These are phyloP conservation scores for Colletotrichum sp. DNA, from an alignment of 2,329 filamentous ascomycete genomes.

Conservation along the genomic window DNA sequence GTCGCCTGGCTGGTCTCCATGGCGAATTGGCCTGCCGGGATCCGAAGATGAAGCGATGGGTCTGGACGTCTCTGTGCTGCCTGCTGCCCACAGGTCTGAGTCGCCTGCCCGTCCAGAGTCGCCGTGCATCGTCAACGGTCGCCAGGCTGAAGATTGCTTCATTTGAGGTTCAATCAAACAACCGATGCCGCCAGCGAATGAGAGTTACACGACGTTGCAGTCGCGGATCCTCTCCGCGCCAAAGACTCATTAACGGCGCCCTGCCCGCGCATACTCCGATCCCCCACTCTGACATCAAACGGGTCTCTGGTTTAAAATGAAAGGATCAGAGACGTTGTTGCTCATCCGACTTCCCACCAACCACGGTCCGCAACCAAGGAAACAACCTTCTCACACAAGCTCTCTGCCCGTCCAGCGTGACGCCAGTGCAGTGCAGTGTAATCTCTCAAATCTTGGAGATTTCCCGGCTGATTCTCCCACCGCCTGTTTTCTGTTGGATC, in stretches of 20 bases:
- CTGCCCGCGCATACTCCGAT: conserved; percentile 6
- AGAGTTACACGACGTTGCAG: conserved; percentile 14
- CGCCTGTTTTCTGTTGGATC: background rate
- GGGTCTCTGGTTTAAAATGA: conserved; percentile 18
- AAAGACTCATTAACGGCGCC: background rate
- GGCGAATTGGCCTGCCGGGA: background rate
- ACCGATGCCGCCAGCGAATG: conserved; percentile 6
- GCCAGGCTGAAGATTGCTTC: conserved; percentile 10
- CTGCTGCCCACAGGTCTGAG: background rate
- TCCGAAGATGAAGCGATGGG: background rate
- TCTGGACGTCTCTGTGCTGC: background rate
- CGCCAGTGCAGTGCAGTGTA: background rate
- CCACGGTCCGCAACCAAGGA: conserved; percentile 10
- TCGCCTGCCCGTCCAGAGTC: background rate
- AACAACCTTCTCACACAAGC: conserved; percentile 16
- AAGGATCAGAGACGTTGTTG: conserved; percentile 12
- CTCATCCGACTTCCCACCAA: conserved; percentile 10
- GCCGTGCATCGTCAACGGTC: background rate
- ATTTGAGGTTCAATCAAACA: conserved; percentile 17
- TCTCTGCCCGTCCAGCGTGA: conserved; percentile 8
- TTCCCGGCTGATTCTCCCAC: conserved; percentile 1
- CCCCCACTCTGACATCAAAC: conserved; percentile 19
- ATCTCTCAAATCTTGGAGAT: conserved; percentile 13
- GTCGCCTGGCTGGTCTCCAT: background rate
- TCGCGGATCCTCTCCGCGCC: conserved; percentile 15